phyloP scores from a whole-genome alignment of 2,329 filamentous ascomycete species.

The Aspergillus terreus region DNA sequence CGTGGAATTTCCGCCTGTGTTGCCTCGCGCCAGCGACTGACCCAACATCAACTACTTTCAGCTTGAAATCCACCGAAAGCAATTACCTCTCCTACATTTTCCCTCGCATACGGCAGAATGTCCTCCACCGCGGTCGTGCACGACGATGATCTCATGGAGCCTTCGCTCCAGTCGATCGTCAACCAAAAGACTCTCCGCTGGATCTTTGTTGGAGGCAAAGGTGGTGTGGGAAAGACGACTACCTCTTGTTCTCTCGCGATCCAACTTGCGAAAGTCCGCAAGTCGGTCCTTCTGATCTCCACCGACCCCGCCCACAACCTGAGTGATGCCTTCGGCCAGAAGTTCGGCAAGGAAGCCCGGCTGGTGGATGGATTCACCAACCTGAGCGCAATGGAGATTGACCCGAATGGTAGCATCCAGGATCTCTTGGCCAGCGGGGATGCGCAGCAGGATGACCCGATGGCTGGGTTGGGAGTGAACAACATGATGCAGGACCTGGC shows the following conservation, averaged over 20 bases:
- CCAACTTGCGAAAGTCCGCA: conserved; percentile 90
- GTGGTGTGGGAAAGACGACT: conserved; percentile 98
- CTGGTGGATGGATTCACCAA: conserved; percentile 90
- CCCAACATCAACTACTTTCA: no score
- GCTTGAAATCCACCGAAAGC: no score
- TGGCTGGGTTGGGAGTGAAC: conserved; percentile 70
- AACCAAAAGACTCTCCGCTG: conserved; percentile 93
- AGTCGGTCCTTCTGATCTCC: conserved; percentile 94
- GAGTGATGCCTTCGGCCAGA: conserved; percentile 95
- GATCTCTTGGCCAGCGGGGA: conserved; percentile 80
- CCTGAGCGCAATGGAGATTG: conserved; percentile 97
- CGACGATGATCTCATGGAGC: conserved; percentile 75
- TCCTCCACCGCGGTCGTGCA: conserved; percentile 41
- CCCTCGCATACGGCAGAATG: conserved; percentile 24
- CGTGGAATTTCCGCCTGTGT: conserved; percentile 3
- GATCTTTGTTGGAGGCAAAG: conserved; percentile 99
- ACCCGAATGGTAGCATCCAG: conserved; percentile 96
- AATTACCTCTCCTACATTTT: no score
- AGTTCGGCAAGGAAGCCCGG: conserved; percentile 97
- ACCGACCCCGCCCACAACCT: conserved; percentile 98
- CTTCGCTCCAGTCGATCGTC: conserved; percentile 88
- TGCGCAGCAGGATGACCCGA: conserved; percentile 58
- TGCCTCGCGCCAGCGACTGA: not conserved
- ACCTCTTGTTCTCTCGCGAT: conserved; percentile 98
- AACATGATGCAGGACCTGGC: conserved; percentile 99